Percentiles rank a stretch among this genome's conserved stretches.
These are phyloP conservation scores for Neurospora pannonica DNA, from an alignment of 495 filamentous ascomycete genomes.

Conservation along the genomic window DNA sequence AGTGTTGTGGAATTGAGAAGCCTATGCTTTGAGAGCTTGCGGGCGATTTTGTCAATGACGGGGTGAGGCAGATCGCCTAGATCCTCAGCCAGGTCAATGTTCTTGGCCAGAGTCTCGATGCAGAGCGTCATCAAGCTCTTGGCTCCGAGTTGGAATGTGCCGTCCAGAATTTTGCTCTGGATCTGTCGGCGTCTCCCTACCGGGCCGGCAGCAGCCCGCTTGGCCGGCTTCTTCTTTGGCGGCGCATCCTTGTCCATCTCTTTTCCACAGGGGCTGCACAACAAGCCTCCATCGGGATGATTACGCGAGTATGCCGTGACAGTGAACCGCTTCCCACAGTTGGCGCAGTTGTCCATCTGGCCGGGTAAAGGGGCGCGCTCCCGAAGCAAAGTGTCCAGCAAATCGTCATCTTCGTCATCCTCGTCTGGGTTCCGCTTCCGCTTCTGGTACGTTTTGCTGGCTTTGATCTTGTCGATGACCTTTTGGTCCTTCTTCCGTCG, in stretches of 20 bases:
- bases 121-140: slow-evolving; percentile 68
- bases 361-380: slow-evolving; percentile 65
- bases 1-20: slow-evolving; percentile 61
- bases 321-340: slow-evolving; percentile 81
- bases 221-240: slow-evolving; percentile 46
- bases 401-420: slow-evolving; percentile 40
- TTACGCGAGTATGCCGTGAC: slow-evolving; percentile 83
- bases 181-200: slow-evolving; percentile 52
- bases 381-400: slow-evolving; percentile 47
- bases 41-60: slow-evolving; percentile 63
- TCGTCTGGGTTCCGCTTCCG: slow-evolving; percentile 45
- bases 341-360: slow-evolving; percentile 80
- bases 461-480: slow-evolving; percentile 66
- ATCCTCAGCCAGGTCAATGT: slow-evolving; percentile 73
- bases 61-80: slow-evolving; percentile 65
- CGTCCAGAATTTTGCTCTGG: slow-evolving; percentile 73
- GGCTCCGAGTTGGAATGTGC: slow-evolving; percentile 56
- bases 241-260: slow-evolving; percentile 53
- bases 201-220: slow-evolving; percentile 31
- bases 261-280: slow-evolving; percentile 81
- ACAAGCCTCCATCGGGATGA: slow-evolving; percentile 70
- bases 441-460: slow-evolving; percentile 65
- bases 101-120: slow-evolving; percentile 73
- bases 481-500: slow-evolving; percentile 50
- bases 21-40: slow-evolving; percentile 71